A percentile compares a stretch with the other conserved stretches of the same genome.
Evolutionary conservation across 169 alveolate species (phyloP).

Genomic region (Cryptosporidium tyzzeri): DNA sequence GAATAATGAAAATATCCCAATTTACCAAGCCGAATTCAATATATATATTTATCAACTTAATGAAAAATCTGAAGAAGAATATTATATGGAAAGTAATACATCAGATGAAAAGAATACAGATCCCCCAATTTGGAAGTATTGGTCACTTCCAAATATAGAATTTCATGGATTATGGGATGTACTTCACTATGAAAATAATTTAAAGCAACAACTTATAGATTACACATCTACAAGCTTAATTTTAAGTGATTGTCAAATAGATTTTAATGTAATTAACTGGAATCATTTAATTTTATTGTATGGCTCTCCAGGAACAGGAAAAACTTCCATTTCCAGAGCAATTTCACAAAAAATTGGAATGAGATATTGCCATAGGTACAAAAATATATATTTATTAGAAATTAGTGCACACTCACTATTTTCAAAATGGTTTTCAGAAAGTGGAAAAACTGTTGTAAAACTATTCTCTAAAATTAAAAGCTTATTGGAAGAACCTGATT

Average conservation of each 20-base stretch:
- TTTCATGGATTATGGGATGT: slow-evolving; percentile 86
- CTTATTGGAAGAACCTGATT: slow-evolving; percentile 78
- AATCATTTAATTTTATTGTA: slow-evolving; percentile 83
- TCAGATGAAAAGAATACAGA: slow-evolving; percentile 37
- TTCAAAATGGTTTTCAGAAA: slow-evolving; percentile 86
- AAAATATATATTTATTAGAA: slow-evolving; percentile 78
- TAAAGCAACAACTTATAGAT: slow-evolving; percentile 82
- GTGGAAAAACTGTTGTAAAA: slow-evolving; percentile 85
- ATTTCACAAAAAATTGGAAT: slow-evolving; percentile 76
- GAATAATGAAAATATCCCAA: slow-evolving; percentile 16
- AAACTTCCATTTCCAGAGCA: slow-evolving; percentile 76
- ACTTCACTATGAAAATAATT: slow-evolving; percentile 80
- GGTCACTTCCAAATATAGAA: slow-evolving; percentile 82
- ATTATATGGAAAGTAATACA: slow-evolving; percentile 25
- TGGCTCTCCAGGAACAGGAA: slow-evolving; percentile 87
- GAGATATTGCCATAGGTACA: slow-evolving; percentile 80
- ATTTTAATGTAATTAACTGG: slow-evolving; percentile 82
- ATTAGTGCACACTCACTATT: slow-evolving; percentile 84
- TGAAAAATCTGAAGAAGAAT: slow-evolving; percentile 43
- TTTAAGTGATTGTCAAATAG: slow-evolving; percentile 81
- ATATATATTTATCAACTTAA: slow-evolving; percentile 46
- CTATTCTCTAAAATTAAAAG: slow-evolving; percentile 79
- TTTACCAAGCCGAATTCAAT: slow-evolving; percentile 47
- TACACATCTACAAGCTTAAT: slow-evolving; percentile 82
- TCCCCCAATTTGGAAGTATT: slow-evolving; percentile 79